Evolutionary conservation across 2,329 filamentous ascomycete species (phyloP).

Genomic region (Metarhizium anisopliae): DNA sequence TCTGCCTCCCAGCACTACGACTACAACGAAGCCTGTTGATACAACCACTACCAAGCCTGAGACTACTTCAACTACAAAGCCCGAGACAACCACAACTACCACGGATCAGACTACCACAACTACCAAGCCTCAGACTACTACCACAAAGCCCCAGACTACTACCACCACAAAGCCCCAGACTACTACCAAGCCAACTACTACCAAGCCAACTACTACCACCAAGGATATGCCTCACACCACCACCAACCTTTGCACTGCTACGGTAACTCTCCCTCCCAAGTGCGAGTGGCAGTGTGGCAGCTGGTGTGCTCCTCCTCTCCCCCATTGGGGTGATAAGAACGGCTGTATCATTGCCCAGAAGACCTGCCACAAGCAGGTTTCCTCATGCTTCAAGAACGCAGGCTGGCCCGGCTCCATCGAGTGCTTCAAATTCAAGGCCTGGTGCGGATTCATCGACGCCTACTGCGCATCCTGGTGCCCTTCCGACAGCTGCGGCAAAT

Average conservation of each 20-base stretch:
- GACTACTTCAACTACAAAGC: constrained; percentile 4
- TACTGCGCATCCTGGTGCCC: constrained; percentile 34
- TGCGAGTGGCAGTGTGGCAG: constrained; percentile 47
- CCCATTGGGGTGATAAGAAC: constrained; percentile 33
- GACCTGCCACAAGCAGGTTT: constrained; percentile 36
- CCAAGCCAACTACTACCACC: constrained; percentile 18
- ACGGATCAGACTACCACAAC: constrained; percentile 1
- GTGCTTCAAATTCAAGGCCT: constrained; percentile 41
- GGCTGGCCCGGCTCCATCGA: constrained; percentile 39
- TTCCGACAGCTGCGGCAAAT: constrained; percentile 30
- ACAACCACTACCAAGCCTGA: constrained; percentile 1
- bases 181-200: neutral
- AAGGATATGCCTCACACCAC: constrained; percentile 20
- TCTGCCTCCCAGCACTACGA: constrained; percentile 10
- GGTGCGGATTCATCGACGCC: constrained; percentile 36
- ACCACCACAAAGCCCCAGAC: neutral
- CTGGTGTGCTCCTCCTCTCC: constrained; percentile 43
- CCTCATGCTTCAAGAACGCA: constrained; percentile 42
- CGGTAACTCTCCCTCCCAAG: constrained; percentile 31
- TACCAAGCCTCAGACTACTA: neutral
- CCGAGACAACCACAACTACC: constrained; percentile 13
- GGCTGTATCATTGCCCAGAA: constrained; percentile 33
- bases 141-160: neutral
- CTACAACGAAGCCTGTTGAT: constrained; percentile 1
- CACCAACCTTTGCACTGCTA: constrained; percentile 37